Evolutionary conservation across 352 stramenopile genomes (phyloP), one percentile per base, ranked within the genome.

Genomic region (Phytophthora pinifolia): DNA sequence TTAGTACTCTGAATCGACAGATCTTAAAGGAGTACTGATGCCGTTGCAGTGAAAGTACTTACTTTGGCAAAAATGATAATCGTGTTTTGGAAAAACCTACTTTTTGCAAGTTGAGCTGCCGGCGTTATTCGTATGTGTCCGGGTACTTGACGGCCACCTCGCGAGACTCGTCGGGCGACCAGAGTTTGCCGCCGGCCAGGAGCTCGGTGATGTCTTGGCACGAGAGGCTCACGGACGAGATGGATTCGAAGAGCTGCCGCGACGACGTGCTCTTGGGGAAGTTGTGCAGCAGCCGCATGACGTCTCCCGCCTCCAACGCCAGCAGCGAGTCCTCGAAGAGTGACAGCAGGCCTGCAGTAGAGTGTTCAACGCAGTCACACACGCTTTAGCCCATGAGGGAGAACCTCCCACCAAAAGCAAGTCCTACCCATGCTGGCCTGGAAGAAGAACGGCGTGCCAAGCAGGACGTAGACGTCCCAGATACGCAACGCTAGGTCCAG

Each of bases 401-500:
- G n/a, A 17, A 12, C 20, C 4, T 6, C 6, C 4, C 22, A 27
- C 12, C 5, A n/a, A 18, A 32, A 22, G 22, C 7, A 35, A 4
- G 6, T 31, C 68, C 48, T 62, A 92, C 84, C 85, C 63, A 94
- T 85, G 62, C 81, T 91, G 6, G 83, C 83, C 46, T 93, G 85
- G 55, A 94, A 94, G 65, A 94, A 93, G 62, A 93, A 94, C 14
- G 83, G 70, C 37, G 85, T 88, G 32, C 85, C 83, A 12, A 92
- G 37, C 25, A 84, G 60, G 9, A 94, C 79, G 49, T 90, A 94
- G 63, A 83, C 86, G 61, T 94, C 85, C 85, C 83, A 93, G 6
- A 94, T 55, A 9, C 81, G 85, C 54, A 94, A 56, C 3, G 84
- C 85, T 9, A 93, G 49, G 31, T 88, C 67, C 10, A 94, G 51